Evolutionary conservation across 192 early-diverging fungal species (phyloP).

Genomic region (Backusella luteola): DNA sequence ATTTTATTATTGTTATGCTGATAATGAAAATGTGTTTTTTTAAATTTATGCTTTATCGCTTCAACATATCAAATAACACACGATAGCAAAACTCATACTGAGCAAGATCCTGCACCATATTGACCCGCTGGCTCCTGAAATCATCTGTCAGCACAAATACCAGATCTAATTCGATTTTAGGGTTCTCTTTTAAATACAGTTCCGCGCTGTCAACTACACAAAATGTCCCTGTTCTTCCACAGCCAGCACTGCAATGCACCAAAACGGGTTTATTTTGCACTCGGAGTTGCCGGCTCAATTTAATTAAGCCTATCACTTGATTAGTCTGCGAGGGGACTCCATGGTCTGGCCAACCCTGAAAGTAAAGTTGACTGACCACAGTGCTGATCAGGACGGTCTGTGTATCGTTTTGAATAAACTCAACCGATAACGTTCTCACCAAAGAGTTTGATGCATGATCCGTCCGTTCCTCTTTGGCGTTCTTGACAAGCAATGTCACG

Average conservation of each 20-base stretch:
- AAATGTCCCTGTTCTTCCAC: conserved; percentile 85
- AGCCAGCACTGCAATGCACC: conserved; percentile 87
- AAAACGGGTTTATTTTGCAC: conserved; percentile 50
- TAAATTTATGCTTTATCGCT: neutral
- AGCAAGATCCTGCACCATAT: conserved; percentile 73
- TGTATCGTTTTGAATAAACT: neutral
- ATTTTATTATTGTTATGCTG: neutral
- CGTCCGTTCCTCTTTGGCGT: neutral
- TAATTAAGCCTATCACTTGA: conserved; percentile 50
- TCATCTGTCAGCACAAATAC: conserved; percentile 60
- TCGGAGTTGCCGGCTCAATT: conserved; percentile 27
- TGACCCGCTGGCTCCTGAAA: conserved; percentile 72
- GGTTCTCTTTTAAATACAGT: neutral
- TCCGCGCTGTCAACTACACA: conserved; percentile 48
- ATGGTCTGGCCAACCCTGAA: conserved; percentile 84
- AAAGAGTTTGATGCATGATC: neutral
- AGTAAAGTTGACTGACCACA: conserved; percentile 70
- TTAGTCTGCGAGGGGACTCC: conserved; percentile 58
- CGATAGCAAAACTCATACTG: conserved; percentile 85
- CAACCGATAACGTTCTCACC: neutral
- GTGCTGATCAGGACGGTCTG: neutral
- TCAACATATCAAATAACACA: conserved; percentile 44
- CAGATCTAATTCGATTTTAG: conserved; percentile 48
- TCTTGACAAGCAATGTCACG: neutral
- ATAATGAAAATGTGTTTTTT: neutral